Evolutionary conservation across 805 yeast genomes (phyloP).

Genomic region (Kluyveromyces lactis): DNA sequence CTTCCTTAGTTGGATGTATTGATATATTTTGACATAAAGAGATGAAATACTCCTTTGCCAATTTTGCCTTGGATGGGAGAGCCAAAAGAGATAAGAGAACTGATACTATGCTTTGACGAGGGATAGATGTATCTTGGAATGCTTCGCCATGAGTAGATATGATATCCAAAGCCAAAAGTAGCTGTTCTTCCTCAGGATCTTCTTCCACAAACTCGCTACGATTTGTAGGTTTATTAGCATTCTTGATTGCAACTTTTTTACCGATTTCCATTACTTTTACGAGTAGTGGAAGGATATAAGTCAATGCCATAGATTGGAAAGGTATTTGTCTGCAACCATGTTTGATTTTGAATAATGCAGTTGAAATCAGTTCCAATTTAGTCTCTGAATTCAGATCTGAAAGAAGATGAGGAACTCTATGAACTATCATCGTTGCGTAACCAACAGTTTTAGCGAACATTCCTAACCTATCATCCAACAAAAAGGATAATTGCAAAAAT

Average conservation of each 20-base stretch:
- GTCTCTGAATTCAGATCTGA: conserved; percentile 43
- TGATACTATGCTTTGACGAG: conserved; percentile 55
- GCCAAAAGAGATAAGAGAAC: conserved; percentile 60
- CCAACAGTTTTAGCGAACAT: conserved; percentile 49
- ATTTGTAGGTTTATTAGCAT: conserved; percentile 41
- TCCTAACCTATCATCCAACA: conserved; percentile 45
- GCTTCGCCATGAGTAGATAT: conserved; percentile 59
- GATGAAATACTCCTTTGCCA: conserved; percentile 75
- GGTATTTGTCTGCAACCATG: conserved; percentile 66
- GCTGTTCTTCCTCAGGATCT: conserved; percentile 81
- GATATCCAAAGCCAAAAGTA: conserved; percentile 68
- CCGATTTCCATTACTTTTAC: conserved; percentile 62
- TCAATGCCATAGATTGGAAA: conserved; percentile 58
- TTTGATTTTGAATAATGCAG: conserved; percentile 69
- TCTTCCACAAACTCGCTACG: conserved; percentile 72
- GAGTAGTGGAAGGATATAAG: conserved; percentile 69
- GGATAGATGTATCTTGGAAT: conserved; percentile 58
- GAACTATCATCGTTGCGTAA: conserved; percentile 56
- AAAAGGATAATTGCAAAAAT: conserved; percentile 47
- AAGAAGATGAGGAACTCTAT: conserved; percentile 38
- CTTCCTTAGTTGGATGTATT: conserved; percentile 45
- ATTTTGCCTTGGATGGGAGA: conserved; percentile 69
- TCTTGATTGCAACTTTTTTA: conserved; percentile 44
- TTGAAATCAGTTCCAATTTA: conserved; percentile 44
- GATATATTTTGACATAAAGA: conserved; percentile 73